Base-by-base conservation (phyloP, 164 flowering plant genomes). In the Nelumbo lutea region DNA sequence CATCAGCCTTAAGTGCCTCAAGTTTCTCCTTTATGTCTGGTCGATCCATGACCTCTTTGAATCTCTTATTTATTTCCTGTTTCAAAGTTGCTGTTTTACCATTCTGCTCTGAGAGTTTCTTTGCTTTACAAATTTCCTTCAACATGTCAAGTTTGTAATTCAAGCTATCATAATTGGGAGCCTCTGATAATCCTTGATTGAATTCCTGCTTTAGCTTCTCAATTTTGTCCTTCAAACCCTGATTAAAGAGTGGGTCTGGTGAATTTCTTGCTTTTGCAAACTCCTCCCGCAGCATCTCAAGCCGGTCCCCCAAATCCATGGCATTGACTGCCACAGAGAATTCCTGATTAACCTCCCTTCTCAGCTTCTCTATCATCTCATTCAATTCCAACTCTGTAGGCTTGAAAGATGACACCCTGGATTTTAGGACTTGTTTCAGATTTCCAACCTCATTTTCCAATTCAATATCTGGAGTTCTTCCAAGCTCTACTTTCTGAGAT, bases 101-200 rank as follows among this genome's bases (percentile, higher is more conserved):
- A 13, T 73, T 78, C 64, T 75, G 70, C 75, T 82, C 86, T 0
- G 82, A 69, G n/a, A 79, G 62, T 45, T 47, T 75, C 79, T 83
- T 83, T 70, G 83, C 83, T 72, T 79, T 72, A 56, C 83, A 75
- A 44, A 89, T 62, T 68, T 89, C 91, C 70, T 84, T 79, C 81
- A 90, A 70, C 96, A 83, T 82, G 65, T 83, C 82, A 70, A 77
- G 83, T 81, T 90, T 92, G 44, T 71, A 53, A 63, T 62, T 79
- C 71, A 90, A 83, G 79, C 77, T 87, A 4, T 72, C 61, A 75
- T 78, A 86, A 74, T 92, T 89, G 14, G 97, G 94, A 70, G 89
- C 88, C 41, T 73, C 51, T 9, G 88, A 61, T 56, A 92, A 67
- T 62, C 82, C 76, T 57, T 73, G 75, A 40, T 79, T 66, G 56